Evolutionary conservation across 257 asterid species (phyloP).

Genomic region (Asclepias syriaca): DNA sequence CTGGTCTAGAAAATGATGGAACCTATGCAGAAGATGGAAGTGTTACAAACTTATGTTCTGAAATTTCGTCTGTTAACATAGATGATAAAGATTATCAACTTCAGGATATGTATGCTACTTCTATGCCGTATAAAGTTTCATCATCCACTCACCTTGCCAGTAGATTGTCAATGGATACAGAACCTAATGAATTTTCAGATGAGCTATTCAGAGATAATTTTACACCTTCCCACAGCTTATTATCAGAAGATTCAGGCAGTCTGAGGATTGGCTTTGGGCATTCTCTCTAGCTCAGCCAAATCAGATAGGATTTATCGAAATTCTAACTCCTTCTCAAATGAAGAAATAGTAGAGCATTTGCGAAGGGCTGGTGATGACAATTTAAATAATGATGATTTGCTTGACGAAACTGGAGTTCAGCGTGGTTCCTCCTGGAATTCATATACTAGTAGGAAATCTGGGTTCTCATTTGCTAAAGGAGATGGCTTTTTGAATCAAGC

Average conservation of each 20-base stretch:
- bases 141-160: slow-evolving; percentile 30
- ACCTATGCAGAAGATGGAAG: slow-evolving; percentile 31
- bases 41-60: slow-evolving; percentile 30
- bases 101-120: slow-evolving; percentile 25
- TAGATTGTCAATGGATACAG: slow-evolving; percentile 26
- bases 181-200: slow-evolving; percentile 29
- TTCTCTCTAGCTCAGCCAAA: slow-evolving; percentile 58
- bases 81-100: slow-evolving; percentile 23
- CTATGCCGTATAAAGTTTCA: slow-evolving; percentile 24
- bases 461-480: no score
- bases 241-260: slow-evolving; percentile 34
- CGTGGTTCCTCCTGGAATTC: no score
- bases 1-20: slow-evolving; percentile 51
- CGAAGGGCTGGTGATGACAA: slow-evolving; percentile 66
- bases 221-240: slow-evolving; percentile 29
- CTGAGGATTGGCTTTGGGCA: slow-evolving; percentile 29
- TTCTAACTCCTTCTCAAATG: slow-evolving; percentile 86
- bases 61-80: slow-evolving; percentile 24
- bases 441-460: no score
- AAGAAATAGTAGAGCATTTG: slow-evolving; percentile 91
- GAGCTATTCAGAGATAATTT: slow-evolving; percentile 41
- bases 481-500: no score
- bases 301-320: slow-evolving; percentile 72
- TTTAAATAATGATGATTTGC: slow-evolving; percentile 56
- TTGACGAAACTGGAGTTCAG: no score